A percentile compares a stretch with the other conserved stretches of the same genome.
phyloP scores from a whole-genome alignment of 148 eudicot genomes.

The Arbutus unedo region DNA sequence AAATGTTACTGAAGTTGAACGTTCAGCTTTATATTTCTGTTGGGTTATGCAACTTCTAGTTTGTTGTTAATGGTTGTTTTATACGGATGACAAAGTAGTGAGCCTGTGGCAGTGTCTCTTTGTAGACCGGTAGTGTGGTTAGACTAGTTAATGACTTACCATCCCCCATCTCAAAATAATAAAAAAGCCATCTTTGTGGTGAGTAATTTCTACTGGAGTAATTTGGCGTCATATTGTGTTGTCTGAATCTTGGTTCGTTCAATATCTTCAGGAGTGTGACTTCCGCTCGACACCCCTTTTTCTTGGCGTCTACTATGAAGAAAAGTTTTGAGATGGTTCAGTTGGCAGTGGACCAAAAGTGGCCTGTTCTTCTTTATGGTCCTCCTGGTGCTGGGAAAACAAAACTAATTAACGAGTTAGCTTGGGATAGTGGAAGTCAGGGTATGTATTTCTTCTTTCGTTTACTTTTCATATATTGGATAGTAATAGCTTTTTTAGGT shows the following conservation, averaged over 20 bases:
- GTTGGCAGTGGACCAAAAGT: constrained; percentile 77
- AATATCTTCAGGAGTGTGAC: constrained; percentile 22
- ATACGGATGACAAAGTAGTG: constrained; percentile 5
- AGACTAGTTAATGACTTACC: neutral
- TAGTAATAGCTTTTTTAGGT: neutral
- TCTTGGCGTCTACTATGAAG: constrained; percentile 64
- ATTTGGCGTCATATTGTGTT: neutral
- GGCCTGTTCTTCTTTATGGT: constrained; percentile 98
- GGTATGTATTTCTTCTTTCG: constrained; percentile 35
- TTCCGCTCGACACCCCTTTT: constrained; percentile 38
- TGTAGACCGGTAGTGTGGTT: neutral
- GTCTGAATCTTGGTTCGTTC: neutral
- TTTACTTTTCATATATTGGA: neutral
- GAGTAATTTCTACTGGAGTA: constrained; percentile 14
- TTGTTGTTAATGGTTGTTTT: constrained; percentile 14
- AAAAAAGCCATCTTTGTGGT: neutral
- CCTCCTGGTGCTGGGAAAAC: constrained; percentile 93
- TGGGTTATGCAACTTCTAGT: neutral
- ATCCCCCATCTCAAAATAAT: neutral
- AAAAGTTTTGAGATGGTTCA: constrained; percentile 77
- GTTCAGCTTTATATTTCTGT: neutral
- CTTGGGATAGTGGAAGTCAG: constrained; percentile 55
- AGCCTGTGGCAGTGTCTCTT: neutral
- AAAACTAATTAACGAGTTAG: constrained; percentile 65
- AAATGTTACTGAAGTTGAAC: constrained; percentile 6